Percentiles rank a stretch among this genome's conserved stretches.
Evolutionary conservation across 352 stramenopile species (phyloP).

Genomic region (Phytophthora parvispora): DNA sequence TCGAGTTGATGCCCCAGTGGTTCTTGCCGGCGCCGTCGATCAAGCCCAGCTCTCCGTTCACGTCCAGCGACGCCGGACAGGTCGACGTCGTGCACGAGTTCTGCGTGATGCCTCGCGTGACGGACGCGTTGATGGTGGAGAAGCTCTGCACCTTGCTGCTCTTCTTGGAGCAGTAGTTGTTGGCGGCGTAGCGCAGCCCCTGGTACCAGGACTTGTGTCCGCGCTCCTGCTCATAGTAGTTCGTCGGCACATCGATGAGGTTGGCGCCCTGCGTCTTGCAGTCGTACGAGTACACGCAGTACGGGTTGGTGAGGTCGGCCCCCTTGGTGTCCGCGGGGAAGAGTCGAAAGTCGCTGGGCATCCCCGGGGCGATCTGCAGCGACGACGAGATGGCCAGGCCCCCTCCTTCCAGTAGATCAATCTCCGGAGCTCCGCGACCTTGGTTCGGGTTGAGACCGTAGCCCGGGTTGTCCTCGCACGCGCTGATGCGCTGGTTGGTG

Average conservation of each 20-base stretch:
- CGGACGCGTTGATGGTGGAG: conserved; percentile 45
- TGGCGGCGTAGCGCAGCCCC: conserved; percentile 69
- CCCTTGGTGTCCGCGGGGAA: conserved; percentile 53
- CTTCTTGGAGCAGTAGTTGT: conserved; percentile 60
- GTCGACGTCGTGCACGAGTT: conserved; percentile 52
- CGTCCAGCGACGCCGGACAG: conserved; percentile 61
- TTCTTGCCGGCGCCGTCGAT: conserved; percentile 50
- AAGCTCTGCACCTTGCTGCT: conserved; percentile 52
- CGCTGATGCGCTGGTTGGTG: conserved; percentile 83
- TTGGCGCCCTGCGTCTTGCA: conserved; percentile 66
- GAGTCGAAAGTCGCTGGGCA: conserved; percentile 65
- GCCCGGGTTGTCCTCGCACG: conserved; percentile 92
- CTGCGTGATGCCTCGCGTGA: conserved; percentile 50
- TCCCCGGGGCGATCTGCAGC: conserved; percentile 88
- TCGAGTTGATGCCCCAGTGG: conserved; percentile 65
- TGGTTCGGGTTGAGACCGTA: conserved; percentile 89
- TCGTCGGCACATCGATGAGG: conserved; percentile 50
- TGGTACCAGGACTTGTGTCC: conserved; percentile 73
- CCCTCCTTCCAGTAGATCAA: conserved; percentile 95
- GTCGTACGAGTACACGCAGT: conserved; percentile 58
- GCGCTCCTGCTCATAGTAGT: conserved; percentile 47
- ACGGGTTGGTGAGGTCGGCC: conserved; percentile 24
- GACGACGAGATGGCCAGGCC: conserved; percentile 89
- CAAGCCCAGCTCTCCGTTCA: conserved; percentile 51
- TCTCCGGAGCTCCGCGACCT: conserved; percentile 93